phyloP scores from a whole-genome alignment of 2,329 filamentous ascomycete species.

The Esteya vermicola region DNA sequence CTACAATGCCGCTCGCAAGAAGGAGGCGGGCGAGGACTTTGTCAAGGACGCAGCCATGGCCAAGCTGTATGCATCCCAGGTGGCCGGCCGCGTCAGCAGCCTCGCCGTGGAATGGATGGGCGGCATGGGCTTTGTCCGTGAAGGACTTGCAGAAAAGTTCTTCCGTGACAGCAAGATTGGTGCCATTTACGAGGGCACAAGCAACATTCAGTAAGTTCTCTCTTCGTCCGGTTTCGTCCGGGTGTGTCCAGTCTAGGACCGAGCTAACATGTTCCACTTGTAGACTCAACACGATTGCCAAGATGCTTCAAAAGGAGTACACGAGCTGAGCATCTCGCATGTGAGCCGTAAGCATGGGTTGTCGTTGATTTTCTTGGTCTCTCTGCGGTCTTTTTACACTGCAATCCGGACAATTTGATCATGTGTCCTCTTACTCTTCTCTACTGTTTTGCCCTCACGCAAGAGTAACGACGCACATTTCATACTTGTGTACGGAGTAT shows the following conservation, averaged over 20 bases:
- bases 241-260: no score
- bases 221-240: no score
- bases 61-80: slow-evolving; percentile 87
- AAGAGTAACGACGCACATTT: no score
- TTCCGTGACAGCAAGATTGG: slow-evolving; percentile 98
- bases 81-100: slow-evolving; percentile 73
- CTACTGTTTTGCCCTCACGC: no score
- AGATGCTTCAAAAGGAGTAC: slow-evolving; percentile 48
- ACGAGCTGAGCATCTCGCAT: slow-evolving; percentile 17
- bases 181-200: slow-evolving; percentile 89
- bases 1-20: slow-evolving; percentile 93
- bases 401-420: no score
- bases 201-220: slow-evolving; percentile 49
- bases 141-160: slow-evolving; percentile 95
- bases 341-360: no score
- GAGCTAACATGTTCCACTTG: no score
- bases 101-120: slow-evolving; percentile 98
- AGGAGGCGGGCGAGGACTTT: slow-evolving; percentile 93
- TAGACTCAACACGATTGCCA: slow-evolving; percentile 51
- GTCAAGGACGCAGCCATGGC: slow-evolving; percentile 96
- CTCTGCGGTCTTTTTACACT: no score
- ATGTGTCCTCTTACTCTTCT: no score
- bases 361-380: no score
- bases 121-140: slow-evolving; percentile 95
- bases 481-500: no score